phyloP scores from a whole-genome alignment of 768 basidiomycete species.

The Lanmaoa pseudosensibilis region DNA sequence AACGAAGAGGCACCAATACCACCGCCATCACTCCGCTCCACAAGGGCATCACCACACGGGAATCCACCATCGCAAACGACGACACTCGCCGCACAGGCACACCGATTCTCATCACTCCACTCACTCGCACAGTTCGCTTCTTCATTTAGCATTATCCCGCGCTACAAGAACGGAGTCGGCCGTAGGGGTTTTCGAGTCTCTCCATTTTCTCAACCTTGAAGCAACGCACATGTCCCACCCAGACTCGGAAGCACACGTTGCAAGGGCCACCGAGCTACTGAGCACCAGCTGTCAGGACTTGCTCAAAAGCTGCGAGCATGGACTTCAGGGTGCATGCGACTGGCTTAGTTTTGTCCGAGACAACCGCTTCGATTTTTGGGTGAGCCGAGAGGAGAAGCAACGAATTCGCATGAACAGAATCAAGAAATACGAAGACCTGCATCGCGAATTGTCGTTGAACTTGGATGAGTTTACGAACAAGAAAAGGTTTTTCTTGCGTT shows the following conservation, averaged over 20 bases:
- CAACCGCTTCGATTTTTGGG: conserved; percentile 41
- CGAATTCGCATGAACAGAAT: conserved; percentile 35
- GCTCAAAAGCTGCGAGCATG: conserved; percentile 42
- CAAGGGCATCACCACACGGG: conserved; percentile 4
- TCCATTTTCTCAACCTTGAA: conserved; percentile 69
- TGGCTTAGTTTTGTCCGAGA: conserved; percentile 51
- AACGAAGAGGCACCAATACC: neutral
- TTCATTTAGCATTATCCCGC: conserved; percentile 38
- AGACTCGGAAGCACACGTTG: conserved; percentile 42
- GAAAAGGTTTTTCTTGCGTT: conserved; percentile 43
- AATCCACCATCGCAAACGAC: conserved; percentile 6
- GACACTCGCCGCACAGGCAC: conserved; percentile 14
- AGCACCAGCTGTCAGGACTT: conserved; percentile 54
- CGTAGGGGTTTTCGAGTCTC: conserved; percentile 74
- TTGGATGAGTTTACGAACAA: conserved; percentile 50
- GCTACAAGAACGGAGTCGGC: conserved; percentile 44
- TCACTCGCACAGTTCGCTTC: conserved; percentile 40
- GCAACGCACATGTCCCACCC: conserved; percentile 53
- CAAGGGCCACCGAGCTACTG: conserved; percentile 45
- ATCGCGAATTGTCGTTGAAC: conserved; percentile 35
- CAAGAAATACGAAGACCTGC: conserved; percentile 38
- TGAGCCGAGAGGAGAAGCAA: conserved; percentile 30
- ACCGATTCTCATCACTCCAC: conserved; percentile 24
- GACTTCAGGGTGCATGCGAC: conserved; percentile 40
- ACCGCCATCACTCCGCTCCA: conserved; percentile 1